Evolutionary conservation across 371 early-diverging fungal genomes (phyloP), one percentile per base, ranked within the genome.

Genomic region (Mucor circinelloides): DNA sequence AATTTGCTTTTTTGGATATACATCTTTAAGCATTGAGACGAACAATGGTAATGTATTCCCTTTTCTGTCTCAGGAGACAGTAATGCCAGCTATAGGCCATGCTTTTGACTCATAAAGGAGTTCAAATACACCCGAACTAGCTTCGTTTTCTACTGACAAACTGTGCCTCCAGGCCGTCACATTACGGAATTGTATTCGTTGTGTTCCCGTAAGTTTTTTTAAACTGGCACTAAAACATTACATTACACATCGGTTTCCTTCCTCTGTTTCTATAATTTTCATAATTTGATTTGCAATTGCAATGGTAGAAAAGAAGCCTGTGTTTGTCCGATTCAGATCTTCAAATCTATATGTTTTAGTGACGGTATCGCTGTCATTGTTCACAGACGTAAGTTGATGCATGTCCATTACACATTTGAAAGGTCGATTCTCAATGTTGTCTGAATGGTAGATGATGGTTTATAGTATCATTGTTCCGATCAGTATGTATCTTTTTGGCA

Each of bases 381-480:
- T 79, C 34, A 76, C 77, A 12, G 76, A 76, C 61, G 80, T 79
- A 71, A 76, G 65, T 61, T 27, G 46, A 36, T 6, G 40, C 40
- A 40, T 40, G 40, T 40, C 40, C 5, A 15, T 48, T 48, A 19
- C 48, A 19, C 48, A 48, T 23, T 48, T 13, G 13, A 27, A 19
- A 27, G 10, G 1, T 30, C 12, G 21, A 60, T 55, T 6, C 17
- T 60, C 28, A 46, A 25, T 17, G 1, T 30, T 30, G 12, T 48
- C 8, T 27, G 13, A 0, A 38, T 10, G 10, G 13, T 86, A 92
- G 78, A 89, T 91, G 69, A 69, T 87, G 17, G 79, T 87, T 30
- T 94, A 94, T 70, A 89, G 89, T 40, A 83, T 92, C 63, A 82
- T 92, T 71, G 87, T 93, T 10, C 93, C 94, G 6, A 87, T 93